Evolutionary conservation across 768 basidiomycete species (phyloP).

Genomic region (Rhizopogon roseolus): DNA sequence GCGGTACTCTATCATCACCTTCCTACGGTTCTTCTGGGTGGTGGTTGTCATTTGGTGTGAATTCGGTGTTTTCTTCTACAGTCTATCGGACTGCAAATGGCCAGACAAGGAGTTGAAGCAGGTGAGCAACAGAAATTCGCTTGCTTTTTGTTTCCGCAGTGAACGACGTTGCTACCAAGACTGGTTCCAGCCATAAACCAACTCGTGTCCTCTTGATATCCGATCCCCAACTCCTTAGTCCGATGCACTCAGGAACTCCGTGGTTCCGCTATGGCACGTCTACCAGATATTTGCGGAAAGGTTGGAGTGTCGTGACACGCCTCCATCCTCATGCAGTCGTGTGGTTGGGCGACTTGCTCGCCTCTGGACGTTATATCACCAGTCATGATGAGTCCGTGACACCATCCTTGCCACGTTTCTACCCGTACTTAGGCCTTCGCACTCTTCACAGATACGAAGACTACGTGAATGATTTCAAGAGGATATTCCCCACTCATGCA

Average conservation of each 20-base stretch:
- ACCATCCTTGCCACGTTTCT: not conserved
- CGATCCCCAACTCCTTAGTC: constrained; percentile 57
- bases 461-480: constrained; percentile 58
- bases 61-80: constrained; percentile 53
- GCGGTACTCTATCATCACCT: constrained; percentile 32
- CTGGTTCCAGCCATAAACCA: constrained; percentile 17
- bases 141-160: constrained; percentile 7
- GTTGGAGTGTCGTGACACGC: constrained; percentile 59
- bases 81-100: constrained; percentile 56
- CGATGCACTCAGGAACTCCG: constrained; percentile 26
- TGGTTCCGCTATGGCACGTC: constrained; percentile 43
- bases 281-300: constrained; percentile 60
- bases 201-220: constrained; percentile 64
- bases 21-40: constrained; percentile 49
- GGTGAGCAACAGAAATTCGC: constrained; percentile 24
- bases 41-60: constrained; percentile 64
- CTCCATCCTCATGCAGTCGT: constrained; percentile 62
- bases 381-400: constrained; percentile 41
- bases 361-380: constrained; percentile 52
- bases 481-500: constrained; percentile 45
- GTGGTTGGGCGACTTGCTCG: constrained; percentile 75
- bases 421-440: not conserved
- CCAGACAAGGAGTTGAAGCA: constrained; percentile 34
- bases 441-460: constrained; percentile 47
- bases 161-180: constrained; percentile 6